Conservation (phyloP, 2,329 filamentous ascomycete species). For the Neofusicoccum sp. region DNA sequence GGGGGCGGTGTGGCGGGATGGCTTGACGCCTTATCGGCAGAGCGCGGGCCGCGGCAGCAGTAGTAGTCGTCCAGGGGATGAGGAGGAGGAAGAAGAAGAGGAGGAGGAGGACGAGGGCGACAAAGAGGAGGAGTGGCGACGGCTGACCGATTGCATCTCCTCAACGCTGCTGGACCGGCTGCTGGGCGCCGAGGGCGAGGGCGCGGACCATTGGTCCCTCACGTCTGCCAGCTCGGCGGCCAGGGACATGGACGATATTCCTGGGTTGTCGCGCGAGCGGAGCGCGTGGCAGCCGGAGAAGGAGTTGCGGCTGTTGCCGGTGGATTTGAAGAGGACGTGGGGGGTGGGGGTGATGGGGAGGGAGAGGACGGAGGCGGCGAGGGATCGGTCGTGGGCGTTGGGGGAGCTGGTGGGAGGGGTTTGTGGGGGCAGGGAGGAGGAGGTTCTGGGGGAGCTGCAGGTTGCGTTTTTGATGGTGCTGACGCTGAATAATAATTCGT, state of each 20-base stretch:
- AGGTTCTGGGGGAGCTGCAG: constrained; percentile 58
- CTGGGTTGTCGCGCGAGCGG: constrained; percentile 47
- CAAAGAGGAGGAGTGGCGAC: constrained; percentile 53
- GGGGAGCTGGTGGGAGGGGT: constrained; percentile 49
- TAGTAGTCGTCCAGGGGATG: no score
- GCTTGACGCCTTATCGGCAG: constrained; percentile 49
- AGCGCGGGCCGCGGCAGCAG: constrained; percentile 33
- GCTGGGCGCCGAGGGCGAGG: constrained; percentile 41
- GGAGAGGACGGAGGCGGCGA: constrained; percentile 61
- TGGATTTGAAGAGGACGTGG: constrained; percentile 64
- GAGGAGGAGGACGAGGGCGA: constrained; percentile 31
- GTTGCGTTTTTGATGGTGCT: constrained; percentile 63
- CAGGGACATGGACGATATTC: constrained; percentile 59
- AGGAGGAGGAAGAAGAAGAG: constrained; percentile 40
- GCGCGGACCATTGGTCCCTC: constrained; percentile 53
- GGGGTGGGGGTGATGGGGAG: constrained; percentile 59
- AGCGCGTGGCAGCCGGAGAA: constrained; percentile 34
- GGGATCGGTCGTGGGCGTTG: constrained; percentile 63
- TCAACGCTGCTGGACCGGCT: constrained; percentile 51
- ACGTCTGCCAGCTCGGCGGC: constrained; percentile 58
- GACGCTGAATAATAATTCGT: constrained; percentile 65
- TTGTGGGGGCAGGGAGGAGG: constrained; percentile 33
- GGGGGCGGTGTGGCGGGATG: constrained; percentile 55
- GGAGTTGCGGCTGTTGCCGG: constrained; percentile 54
- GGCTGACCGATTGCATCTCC: constrained; percentile 52